A percentile compares a stretch with the other conserved stretches of the same genome.
phyloP scores from a whole-genome alignment of 2,329 filamentous ascomycete genomes.

The Aspergillus jensenii region DNA sequence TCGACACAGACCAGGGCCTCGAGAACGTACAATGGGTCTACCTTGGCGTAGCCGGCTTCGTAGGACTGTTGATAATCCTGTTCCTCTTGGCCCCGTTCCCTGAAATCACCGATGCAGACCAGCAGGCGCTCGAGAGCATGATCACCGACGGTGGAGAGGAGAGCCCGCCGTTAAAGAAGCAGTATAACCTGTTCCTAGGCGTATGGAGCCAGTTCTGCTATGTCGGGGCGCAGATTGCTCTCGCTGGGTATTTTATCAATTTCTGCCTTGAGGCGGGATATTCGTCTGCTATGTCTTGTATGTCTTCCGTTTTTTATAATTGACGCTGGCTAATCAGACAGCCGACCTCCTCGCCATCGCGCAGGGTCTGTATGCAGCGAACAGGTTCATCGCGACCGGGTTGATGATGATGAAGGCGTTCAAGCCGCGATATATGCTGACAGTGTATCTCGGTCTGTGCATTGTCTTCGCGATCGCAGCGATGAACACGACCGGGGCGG shows the following conservation, averaged over 20 bases:
- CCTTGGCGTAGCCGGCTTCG: neutral
- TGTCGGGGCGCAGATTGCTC: neutral
- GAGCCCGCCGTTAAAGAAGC: neutral
- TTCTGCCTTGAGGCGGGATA: neutral
- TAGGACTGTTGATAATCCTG: neutral
- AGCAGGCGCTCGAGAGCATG: neutral
- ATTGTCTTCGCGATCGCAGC: neutral
- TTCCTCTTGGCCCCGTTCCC: neutral
- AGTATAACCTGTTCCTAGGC: constrained; percentile 1
- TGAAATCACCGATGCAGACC: neutral
- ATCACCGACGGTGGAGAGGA: neutral
- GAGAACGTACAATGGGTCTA: constrained; percentile 11
- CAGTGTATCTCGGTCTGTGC: neutral
- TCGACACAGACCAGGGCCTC: neutral
- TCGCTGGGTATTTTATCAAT: constrained; percentile 8
- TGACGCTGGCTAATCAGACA: neutral
- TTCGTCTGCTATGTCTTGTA: neutral
- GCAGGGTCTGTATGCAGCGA: constrained; percentile 4
- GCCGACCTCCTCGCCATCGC: constrained; percentile 5
- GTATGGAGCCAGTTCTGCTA: constrained; percentile 7
- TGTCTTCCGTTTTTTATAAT: neutral
- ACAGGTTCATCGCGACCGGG: constrained; percentile 1
- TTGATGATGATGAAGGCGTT: neutral
- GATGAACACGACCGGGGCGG: neutral
- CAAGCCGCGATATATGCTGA: constrained; percentile 4